phyloP scores from a whole-genome alignment of 805 yeast genomes.

The Huiozyma naganishii region DNA sequence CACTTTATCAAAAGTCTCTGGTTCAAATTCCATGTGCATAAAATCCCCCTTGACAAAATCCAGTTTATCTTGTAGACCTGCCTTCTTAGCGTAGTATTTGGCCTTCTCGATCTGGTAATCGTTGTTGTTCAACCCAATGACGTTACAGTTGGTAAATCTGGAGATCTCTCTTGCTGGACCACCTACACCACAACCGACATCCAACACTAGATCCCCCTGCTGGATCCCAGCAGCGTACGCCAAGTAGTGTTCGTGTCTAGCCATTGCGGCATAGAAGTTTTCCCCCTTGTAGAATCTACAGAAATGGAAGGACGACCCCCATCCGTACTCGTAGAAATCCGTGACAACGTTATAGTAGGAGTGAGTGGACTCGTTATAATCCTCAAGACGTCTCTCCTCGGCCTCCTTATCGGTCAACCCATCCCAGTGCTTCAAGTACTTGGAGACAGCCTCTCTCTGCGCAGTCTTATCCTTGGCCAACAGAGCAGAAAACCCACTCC shows the following conservation, averaged over 20 bases:
- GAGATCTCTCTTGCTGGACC: slow-evolving; percentile 97
- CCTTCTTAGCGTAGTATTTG: slow-evolving; percentile 59
- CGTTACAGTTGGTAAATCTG: slow-evolving; percentile 76
- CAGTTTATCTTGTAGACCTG: slow-evolving; percentile 60
- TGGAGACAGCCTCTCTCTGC: slow-evolving; percentile 72
- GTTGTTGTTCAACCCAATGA: slow-evolving; percentile 90
- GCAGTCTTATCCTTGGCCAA: slow-evolving; percentile 69
- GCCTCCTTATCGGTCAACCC: slow-evolving; percentile 70
- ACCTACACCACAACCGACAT: slow-evolving; percentile 99
- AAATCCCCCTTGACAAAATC: slow-evolving; percentile 92
- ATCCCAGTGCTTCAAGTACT: slow-evolving; percentile 96
- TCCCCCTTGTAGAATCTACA: slow-evolving; percentile 90
- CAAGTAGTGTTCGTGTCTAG: slow-evolving; percentile 92
- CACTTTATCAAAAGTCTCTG: slow-evolving; percentile 86
- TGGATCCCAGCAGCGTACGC: slow-evolving; percentile 77
- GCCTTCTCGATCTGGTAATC: slow-evolving; percentile 95
- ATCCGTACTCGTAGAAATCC: slow-evolving; percentile 97
- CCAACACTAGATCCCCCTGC: slow-evolving; percentile 79
- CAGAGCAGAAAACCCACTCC: slow-evolving; percentile 68
- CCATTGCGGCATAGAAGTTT: slow-evolving; percentile 86
- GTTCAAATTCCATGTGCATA: slow-evolving; percentile 97
- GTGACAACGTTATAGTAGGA: slow-evolving; percentile 95
- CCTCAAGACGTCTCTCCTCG: slow-evolving; percentile 62
- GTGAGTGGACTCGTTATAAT: slow-evolving; percentile 84
- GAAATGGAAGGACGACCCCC: slow-evolving; percentile 98